These are phyloP conservation scores for Melaleuca alternifolia DNA, from an alignment of 345 rosid species.

Conservation along the genomic window DNA sequence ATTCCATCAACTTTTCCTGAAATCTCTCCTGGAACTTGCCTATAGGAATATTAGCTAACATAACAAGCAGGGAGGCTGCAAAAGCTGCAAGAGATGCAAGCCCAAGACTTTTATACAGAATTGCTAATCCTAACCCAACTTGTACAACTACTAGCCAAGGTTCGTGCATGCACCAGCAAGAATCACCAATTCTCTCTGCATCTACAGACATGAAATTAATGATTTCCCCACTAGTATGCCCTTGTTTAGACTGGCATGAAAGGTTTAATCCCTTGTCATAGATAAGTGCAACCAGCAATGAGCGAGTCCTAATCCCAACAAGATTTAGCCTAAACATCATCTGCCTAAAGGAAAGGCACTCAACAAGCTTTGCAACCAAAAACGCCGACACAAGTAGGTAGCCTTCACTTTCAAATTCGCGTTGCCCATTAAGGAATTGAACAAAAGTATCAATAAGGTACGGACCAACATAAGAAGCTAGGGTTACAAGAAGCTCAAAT, in stretches of 20 bases:
- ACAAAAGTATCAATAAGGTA: constrained; percentile 52
- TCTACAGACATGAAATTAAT: constrained; percentile 65
- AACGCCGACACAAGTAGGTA: constrained; percentile 42
- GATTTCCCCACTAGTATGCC: constrained; percentile 60
- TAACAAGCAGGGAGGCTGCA: constrained; percentile 36
- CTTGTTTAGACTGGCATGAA: constrained; percentile 41
- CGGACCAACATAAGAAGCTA: constrained; percentile 54
- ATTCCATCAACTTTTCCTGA: constrained; percentile 64
- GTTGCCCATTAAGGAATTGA: constrained; percentile 41
- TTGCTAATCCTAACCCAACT: constrained; percentile 39
- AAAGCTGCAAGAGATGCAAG: constrained; percentile 47
- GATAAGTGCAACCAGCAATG: constrained; percentile 39
- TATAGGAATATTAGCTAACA: constrained; percentile 46
- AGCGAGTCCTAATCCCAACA: constrained; percentile 40
- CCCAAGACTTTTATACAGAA: constrained; percentile 55
- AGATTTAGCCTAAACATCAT: constrained; percentile 48
- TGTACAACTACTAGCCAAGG: constrained; percentile 50
- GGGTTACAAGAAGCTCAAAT: constrained; percentile 20
- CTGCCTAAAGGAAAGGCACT: constrained; percentile 44
- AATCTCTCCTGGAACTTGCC: constrained; percentile 50
- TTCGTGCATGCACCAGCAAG: constrained; percentile 50
- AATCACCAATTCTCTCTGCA: constrained; percentile 49
- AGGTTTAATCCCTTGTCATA: constrained; percentile 57
- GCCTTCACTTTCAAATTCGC: constrained; percentile 38
- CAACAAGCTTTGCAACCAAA: constrained; percentile 48